Percentiles rank a stretch among this genome's conserved stretches.
Conservation (phyloP, 2,329 filamentous ascomycete genomes). For the Colletotrichum godetiae region DNA sequence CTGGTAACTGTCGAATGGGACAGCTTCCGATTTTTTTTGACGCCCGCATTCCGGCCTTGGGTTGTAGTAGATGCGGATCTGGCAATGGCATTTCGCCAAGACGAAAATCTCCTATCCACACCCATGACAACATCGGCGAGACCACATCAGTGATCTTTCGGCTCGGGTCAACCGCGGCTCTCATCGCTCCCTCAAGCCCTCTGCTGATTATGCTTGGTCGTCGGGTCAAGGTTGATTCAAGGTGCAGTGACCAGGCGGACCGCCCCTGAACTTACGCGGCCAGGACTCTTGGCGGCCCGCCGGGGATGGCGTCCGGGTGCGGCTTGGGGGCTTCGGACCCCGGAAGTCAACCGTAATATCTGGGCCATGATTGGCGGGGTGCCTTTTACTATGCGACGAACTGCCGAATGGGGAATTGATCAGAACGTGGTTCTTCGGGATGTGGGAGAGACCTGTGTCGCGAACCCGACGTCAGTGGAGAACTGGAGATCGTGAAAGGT, state of each 20-base stretch:
- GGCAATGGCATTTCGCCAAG: not conserved
- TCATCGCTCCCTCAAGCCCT: not conserved
- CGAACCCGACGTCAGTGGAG: constrained; percentile 23
- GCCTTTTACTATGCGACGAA: not conserved
- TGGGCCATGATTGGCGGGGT: not conserved
- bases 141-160: not conserved
- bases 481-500: constrained; percentile 14
- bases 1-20: not conserved
- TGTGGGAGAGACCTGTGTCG: constrained; percentile 15
- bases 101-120: not conserved
- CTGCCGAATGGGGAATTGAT: not conserved
- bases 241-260: constrained; percentile 3
- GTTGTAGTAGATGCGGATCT: constrained; percentile 19
- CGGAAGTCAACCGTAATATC: constrained; percentile 15
- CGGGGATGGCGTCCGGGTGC: not conserved
- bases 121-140: constrained; percentile 7
- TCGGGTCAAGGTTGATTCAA: constrained; percentile 3
- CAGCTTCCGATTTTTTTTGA: not conserved
- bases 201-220: not conserved
- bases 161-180: constrained; percentile 11
- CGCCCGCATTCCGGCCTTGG: constrained; percentile 20
- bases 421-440: constrained; percentile 19
- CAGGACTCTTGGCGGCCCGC: constrained; percentile 30
- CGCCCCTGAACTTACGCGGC: constrained; percentile 30
- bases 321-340: constrained; percentile 7